Percentiles rank a stretch among this genome's conserved stretches.
These are phyloP conservation scores for Sphaerulina vaccinii DNA, from an alignment of 2,329 filamentous ascomycete genomes.

Conservation along the genomic window DNA sequence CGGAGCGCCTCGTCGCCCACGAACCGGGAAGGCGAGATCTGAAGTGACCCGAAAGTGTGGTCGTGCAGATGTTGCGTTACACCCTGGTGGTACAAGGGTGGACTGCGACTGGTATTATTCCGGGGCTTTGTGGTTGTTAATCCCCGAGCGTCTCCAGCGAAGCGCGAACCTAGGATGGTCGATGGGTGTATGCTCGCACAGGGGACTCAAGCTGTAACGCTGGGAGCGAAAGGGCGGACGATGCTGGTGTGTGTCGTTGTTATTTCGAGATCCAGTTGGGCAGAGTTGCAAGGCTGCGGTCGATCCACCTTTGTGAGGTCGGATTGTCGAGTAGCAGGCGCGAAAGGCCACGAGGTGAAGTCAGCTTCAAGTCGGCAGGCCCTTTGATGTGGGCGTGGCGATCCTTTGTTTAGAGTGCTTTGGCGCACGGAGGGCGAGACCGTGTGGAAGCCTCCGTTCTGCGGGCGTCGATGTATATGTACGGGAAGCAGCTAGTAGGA, in stretches of 20 bases:
- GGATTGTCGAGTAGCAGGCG: slow-evolving; percentile 2
- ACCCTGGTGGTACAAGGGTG: slow-evolving; percentile 35
- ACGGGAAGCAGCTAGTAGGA: slow-evolving; percentile 27
- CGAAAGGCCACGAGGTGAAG: slow-evolving; percentile 27
- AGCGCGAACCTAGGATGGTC: slow-evolving; percentile 34
- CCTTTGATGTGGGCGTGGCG: slow-evolving; percentile 43
- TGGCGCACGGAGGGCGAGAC: slow-evolving; percentile 48
- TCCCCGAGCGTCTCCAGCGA: slow-evolving; percentile 35
- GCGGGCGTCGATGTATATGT: slow-evolving; percentile 34
- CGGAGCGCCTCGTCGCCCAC: slow-evolving; percentile 39
- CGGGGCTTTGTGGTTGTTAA: slow-evolving; percentile 38
- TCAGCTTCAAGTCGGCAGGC: slow-evolving; percentile 22
- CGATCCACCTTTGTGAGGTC: background rate
- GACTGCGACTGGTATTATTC: slow-evolving; percentile 27
- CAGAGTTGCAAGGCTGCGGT: slow-evolving; percentile 2
- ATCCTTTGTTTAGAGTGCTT: slow-evolving; percentile 51
- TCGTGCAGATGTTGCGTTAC: slow-evolving; percentile 50
- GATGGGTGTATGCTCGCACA: background rate
- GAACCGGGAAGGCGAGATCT: slow-evolving; percentile 39
- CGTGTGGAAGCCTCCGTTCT: slow-evolving; percentile 36
- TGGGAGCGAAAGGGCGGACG: background rate
- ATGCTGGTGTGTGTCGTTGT: background rate
- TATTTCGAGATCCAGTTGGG: background rate
- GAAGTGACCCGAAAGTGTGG: slow-evolving; percentile 45
- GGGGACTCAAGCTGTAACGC: slow-evolving; percentile 12